Base-by-base conservation (phyloP, 495 filamentous ascomycete genomes). In the Evansstolkia leycettana region DNA sequence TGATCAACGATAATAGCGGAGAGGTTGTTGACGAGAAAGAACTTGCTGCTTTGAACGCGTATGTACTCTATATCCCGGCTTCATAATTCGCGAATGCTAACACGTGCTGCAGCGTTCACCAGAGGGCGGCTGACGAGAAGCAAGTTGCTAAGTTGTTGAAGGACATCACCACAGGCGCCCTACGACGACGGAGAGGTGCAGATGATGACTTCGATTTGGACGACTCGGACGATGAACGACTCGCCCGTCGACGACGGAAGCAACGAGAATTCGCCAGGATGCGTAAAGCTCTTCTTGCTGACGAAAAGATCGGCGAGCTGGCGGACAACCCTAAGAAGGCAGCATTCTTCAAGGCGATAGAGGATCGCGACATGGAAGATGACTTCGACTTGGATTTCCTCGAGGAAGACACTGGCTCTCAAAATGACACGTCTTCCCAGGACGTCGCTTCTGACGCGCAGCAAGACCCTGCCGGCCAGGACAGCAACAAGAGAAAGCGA, bases 1-100 rank as follows among this genome's bases (percentile, higher is more conserved):
- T 85, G 54, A 90, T 96, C 75, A 90, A 96, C 47, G 88, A 98
- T 51, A 79, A 89, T 43, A 77, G 71, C 38, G 70, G 74, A n/a
- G 73, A 83, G 25, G 73, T 74, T 13, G 76, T 73, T 12, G 77
- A 96, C 37, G 82, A 87, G 51, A 70, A 78, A 38, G 72, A 82
- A 51, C 57, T 95, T 27, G 90, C 89, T 32, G 84, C 84, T 17
- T 78, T 86, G 46, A 84, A 82, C 55, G 89, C 87, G 81, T 92
- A 78, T 64, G 84, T 79, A 15, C 15, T 17, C 20, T 10, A 25
- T 23, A 10, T 23, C 5, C 38, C 51, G 33, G 55, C 31, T 36
- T 1, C n/a, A n/a, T 9, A 15, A 17, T 5, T 11, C 18, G 20
- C 23, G 13, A 18, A 39, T 40, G 27, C 48, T 56, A 40, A 60